phyloP scores from a whole-genome alignment of 305 asterid genomes.

The Solanum hybrid region DNA sequence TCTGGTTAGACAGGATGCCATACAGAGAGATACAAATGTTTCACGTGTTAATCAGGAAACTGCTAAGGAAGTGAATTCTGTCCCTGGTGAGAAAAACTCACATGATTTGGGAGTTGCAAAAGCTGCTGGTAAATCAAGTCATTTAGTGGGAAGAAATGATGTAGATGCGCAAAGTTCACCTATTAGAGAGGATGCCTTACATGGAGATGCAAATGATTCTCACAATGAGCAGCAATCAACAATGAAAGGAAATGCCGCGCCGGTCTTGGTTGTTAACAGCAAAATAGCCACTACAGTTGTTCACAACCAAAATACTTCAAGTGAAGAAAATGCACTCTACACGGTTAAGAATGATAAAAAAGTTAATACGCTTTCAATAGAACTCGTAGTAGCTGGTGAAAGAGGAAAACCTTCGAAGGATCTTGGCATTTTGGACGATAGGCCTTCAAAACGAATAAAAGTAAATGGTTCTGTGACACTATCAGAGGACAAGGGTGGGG shows the following conservation, averaged over 20 bases:
- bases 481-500: slow-evolving; percentile 4
- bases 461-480: slow-evolving; percentile 10
- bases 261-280: not conserved
- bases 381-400: slow-evolving; percentile 13
- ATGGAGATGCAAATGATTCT: slow-evolving; percentile 9
- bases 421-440: slow-evolving; percentile 16
- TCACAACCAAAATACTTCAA: slow-evolving; percentile 2
- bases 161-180: not conserved
- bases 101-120: not conserved
- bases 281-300: not conserved
- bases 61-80: not conserved
- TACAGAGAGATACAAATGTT: slow-evolving; percentile 1
- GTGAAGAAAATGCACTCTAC: slow-evolving; percentile 13
- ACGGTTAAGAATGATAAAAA: not conserved
- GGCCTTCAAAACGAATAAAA: slow-evolving; percentile 32
- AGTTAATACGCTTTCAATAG: slow-evolving; percentile 8
- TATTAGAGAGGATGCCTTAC: not conserved
- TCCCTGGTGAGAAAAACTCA: slow-evolving; percentile 18
- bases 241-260: not conserved
- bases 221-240: not conserved
- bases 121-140: not conserved
- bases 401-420: slow-evolving; percentile 14
- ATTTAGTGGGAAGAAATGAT: not conserved
- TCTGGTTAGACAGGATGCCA: not conserved
- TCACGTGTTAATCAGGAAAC: not conserved